A percentile compares a stretch with the other conserved stretches of the same genome.
phyloP scores from a whole-genome alignment of 768 basidiomycete species.

The Antrodiella citrinella region DNA sequence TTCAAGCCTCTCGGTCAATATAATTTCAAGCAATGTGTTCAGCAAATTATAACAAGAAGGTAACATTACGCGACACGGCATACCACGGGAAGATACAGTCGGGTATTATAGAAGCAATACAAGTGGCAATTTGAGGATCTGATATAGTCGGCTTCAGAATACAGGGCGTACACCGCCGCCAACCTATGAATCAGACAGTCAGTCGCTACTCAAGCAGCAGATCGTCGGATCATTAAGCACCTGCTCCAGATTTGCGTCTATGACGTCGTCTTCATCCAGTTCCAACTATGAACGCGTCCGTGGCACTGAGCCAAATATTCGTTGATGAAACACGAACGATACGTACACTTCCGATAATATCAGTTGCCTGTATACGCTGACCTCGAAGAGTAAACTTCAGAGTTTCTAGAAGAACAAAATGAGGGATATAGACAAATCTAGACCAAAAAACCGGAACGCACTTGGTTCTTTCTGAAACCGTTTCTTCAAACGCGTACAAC shows the following conservation, averaged over 20 bases:
- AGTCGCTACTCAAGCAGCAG: not conserved
- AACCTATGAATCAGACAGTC: not conserved
- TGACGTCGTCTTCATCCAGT: not conserved
- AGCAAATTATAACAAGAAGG: too few species aligned
- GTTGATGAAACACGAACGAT: not conserved
- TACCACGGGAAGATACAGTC: not conserved
- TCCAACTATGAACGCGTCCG: not conserved
- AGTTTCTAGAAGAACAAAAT: not conserved
- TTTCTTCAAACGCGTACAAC: not conserved
- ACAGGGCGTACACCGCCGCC: not conserved
- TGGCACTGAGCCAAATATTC: not conserved
- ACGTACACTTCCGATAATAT: not conserved
- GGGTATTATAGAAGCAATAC: too few species aligned
- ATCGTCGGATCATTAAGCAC: not conserved
- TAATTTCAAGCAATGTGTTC: too few species aligned
- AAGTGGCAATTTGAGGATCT: too few species aligned
- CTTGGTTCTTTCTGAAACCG: too few species aligned
- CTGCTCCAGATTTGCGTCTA: not conserved
- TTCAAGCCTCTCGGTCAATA: too few species aligned
- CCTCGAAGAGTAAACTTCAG: not conserved
- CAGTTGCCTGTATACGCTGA: not conserved
- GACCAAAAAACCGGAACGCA: too few species aligned
- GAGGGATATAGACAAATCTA: not conserved
- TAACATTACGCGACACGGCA: not conserved
- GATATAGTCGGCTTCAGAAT: not conserved